These are phyloP conservation scores for Blumeria hordei DNA, from an alignment of 2,329 filamentous ascomycete genomes.

Conservation along the genomic window DNA sequence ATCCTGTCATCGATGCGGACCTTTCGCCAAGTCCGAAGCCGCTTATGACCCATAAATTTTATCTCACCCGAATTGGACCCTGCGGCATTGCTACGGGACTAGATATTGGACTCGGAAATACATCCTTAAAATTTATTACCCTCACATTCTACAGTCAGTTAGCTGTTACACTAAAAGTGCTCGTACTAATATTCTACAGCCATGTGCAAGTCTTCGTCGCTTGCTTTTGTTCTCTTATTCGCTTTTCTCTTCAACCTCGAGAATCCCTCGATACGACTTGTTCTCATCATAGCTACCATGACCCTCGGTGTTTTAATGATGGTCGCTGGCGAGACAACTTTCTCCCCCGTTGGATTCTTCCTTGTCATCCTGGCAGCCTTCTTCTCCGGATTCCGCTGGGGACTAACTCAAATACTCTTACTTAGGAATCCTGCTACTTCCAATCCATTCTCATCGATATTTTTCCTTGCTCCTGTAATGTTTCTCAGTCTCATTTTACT, in stretches of 20 bases:
- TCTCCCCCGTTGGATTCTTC: conserved; percentile 64
- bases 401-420: conserved; percentile 88
- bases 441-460: conserved; percentile 91
- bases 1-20: conserved; percentile 12
- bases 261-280: conserved; percentile 60
- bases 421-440: conserved; percentile 83
- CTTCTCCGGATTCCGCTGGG: conserved; percentile 94
- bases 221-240: conserved; percentile 87
- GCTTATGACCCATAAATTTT: conserved; percentile 77
- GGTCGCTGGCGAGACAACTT: conserved; percentile 86
- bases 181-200: conserved; percentile 21
- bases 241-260: conserved; percentile 88
- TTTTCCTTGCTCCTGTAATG: conserved; percentile 95
- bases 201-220: conserved; percentile 95
- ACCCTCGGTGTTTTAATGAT: conserved; percentile 88
- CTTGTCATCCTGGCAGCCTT: conserved; percentile 85
- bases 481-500: conserved; percentile 61
- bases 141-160: conserved; percentile 82
- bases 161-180: neutral
- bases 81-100: conserved; percentile 83
- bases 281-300: conserved; percentile 77
- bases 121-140: conserved; percentile 84
- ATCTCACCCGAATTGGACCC: conserved; percentile 72
- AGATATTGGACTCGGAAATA: conserved; percentile 90
- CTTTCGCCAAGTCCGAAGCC: conserved; percentile 16